Conservation (phyloP, 78 protist genomes). For the Tieghemostelium lacteum region DNA sequence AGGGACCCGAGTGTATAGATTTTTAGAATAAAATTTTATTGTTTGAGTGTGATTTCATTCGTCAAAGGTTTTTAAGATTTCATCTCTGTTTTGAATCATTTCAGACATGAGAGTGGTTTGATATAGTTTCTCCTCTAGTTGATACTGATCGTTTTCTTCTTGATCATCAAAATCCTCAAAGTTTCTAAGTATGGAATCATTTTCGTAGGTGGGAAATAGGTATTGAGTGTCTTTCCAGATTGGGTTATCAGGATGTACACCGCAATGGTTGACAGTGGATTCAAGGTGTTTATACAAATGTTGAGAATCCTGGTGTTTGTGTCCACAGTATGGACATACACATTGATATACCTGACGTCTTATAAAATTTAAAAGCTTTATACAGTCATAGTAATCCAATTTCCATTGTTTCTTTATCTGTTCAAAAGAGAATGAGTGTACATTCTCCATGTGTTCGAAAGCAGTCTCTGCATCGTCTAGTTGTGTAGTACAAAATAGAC, state of each 20-base stretch:
- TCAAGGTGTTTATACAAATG: slow-evolving; percentile 10
- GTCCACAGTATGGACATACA: slow-evolving; percentile 50
- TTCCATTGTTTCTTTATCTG: too few species aligned
- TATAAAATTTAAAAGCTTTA: slow-evolving; percentile 58
- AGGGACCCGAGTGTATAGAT: too few species aligned
- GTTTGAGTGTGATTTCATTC: too few species aligned
- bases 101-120: slow-evolving; percentile 30
- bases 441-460: slow-evolving; percentile 31
- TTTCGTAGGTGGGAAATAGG: slow-evolving; percentile 68
- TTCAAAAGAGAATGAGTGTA: slow-evolving; percentile 49
- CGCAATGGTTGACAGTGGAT: slow-evolving; percentile 13
- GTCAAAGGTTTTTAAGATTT: background rate
- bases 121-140: slow-evolving; percentile 13
- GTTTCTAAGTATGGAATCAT: slow-evolving; percentile 32
- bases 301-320: background rate
- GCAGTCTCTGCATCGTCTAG: slow-evolving; percentile 25
- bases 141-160: slow-evolving; percentile 36
- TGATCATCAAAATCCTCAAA: slow-evolving; percentile 64
- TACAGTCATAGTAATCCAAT: slow-evolving; percentile 62
- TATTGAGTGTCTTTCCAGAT: slow-evolving; percentile 69
- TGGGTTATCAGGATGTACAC: slow-evolving; percentile 6
- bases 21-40: too few species aligned
- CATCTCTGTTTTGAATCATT: slow-evolving; percentile 36
- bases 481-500: slow-evolving; percentile 41
- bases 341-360: slow-evolving; percentile 37